Percentiles rank a stretch among this genome's conserved stretches.
Evolutionary conservation across 2,329 filamentous ascomycete genomes (phyloP).

Genomic region (Drechslera avenae): DNA sequence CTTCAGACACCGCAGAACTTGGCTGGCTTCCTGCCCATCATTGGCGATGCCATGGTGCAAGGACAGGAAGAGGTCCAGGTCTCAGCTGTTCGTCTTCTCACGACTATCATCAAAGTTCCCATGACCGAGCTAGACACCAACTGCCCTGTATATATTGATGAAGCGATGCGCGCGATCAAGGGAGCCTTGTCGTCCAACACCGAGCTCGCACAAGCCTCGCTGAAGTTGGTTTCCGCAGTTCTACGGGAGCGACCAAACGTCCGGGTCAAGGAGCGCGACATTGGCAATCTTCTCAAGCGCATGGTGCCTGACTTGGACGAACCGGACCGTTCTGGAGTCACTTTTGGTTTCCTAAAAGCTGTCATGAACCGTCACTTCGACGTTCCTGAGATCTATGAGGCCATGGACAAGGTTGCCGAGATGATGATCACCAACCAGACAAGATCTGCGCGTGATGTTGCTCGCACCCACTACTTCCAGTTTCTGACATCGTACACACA

Average conservation of each 20-base stretch:
- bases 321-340: conserved; percentile 87
- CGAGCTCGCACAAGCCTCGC: conserved; percentile 82
- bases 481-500: conserved; percentile 96
- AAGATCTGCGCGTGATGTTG: conserved; percentile 82
- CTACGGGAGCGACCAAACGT: conserved; percentile 80
- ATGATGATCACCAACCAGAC: conserved; percentile 98
- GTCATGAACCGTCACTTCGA: conserved; percentile 84
- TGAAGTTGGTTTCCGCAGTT: conserved; percentile 86
- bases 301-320: conserved; percentile 90
- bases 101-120: conserved; percentile 82
- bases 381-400: conserved; percentile 87
- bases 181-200: conserved; percentile 77
- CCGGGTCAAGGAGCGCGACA: conserved; percentile 75
- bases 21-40: conserved; percentile 81
- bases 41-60: conserved; percentile 83
- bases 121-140: conserved; percentile 71
- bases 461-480: conserved; percentile 87
- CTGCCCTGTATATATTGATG: conserved; percentile 78
- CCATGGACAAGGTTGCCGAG: conserved; percentile 77
- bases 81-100: conserved; percentile 82
- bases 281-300: conserved; percentile 81
- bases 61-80: conserved; percentile 93
- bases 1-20: conserved; percentile 81
- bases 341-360: conserved; percentile 90
- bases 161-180: conserved; percentile 82